Evolutionary conservation across 768 basidiomycete genomes (phyloP), one percentile per base, ranked within the genome.

Genomic region (Clathrus columnatus): DNA sequence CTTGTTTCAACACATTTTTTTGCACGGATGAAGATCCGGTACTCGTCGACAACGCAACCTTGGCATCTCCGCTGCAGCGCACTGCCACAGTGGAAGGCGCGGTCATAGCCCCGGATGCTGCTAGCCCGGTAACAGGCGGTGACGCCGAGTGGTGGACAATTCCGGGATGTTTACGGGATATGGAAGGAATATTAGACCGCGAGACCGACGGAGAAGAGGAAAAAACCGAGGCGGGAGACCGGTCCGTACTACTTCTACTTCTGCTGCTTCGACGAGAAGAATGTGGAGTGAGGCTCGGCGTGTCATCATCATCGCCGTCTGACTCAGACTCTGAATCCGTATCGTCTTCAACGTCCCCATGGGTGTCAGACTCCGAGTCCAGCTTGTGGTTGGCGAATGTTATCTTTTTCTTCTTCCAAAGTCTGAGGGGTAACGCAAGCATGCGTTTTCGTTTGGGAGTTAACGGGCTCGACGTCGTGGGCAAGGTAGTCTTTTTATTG

Each of bases 181-280:
- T 55, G 26, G 54, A 55, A 27, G 54, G 54, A 24, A 55, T 55
- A n/a, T n/a, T n/a, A 17, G 54, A 46, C 7, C 46, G 16, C 26
- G 44, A 47, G 45, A 29, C 23, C 3, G 45, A 46, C 10, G 45
- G 43, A 29, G 50, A 42, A 2, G 18, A 21, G 20, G 50, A 41
- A 32, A 16, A 16, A 7, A 7, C 30, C 14, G n/a, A 4, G 36
- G 36, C 4, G 36, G 36, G 4, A 11, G 36, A 36, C 36, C n/a
- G 36, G n/a, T 11, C 11, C 14, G 36, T n/a, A 11, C 36, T 36
- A n/a, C 36, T 36, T 36, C 36, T 36, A n/a, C 36, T 36, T 11
- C 36, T 36, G 36, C 36, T 36, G n/a, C 36, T 36, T 36, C n/a
- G 36, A 36, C 36, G 36, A 36, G 36, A 36, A 11, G 36, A 36